A percentile compares a stretch with the other conserved stretches of the same genome.
phyloP scores from a whole-genome alignment of 2,329 filamentous ascomycete species.

The Cercospora brassicicola region DNA sequence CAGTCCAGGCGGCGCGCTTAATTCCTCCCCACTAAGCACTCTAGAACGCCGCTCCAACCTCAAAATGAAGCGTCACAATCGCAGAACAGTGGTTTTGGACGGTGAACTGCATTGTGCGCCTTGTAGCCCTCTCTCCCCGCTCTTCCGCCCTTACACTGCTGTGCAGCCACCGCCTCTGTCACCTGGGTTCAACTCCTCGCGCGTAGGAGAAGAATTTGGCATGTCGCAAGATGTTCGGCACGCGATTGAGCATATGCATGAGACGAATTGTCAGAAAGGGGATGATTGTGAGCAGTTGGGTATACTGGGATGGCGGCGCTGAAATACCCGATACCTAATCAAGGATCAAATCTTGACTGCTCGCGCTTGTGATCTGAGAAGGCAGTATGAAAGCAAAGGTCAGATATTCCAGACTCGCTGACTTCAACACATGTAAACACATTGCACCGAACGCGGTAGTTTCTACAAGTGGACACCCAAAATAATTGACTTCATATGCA shows the following conservation, averaged over 20 bases:
- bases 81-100: background rate
- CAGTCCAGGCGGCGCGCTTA: background rate
- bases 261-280: background rate
- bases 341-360: background rate
- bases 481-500: background rate
- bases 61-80: background rate
- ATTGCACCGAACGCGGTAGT: background rate
- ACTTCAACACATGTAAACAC: background rate
- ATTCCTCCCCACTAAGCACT: background rate
- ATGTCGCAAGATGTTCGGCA: background rate
- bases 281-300: background rate
- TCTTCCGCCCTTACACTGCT: background rate
- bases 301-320: background rate
- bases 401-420: background rate
- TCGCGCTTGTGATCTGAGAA: background rate
- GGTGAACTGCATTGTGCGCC: background rate
- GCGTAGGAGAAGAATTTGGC: background rate
- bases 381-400: background rate
- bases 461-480: background rate
- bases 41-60: background rate
- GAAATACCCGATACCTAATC: no score
- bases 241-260: background rate
- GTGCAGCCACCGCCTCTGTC: background rate
- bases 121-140: background rate
- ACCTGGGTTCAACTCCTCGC: background rate